A percentile compares a stretch with the other conserved stretches of the same genome.
Conservation (phyloP, 2,329 filamentous ascomycete genomes). For the Cercospora beticola region DNA sequence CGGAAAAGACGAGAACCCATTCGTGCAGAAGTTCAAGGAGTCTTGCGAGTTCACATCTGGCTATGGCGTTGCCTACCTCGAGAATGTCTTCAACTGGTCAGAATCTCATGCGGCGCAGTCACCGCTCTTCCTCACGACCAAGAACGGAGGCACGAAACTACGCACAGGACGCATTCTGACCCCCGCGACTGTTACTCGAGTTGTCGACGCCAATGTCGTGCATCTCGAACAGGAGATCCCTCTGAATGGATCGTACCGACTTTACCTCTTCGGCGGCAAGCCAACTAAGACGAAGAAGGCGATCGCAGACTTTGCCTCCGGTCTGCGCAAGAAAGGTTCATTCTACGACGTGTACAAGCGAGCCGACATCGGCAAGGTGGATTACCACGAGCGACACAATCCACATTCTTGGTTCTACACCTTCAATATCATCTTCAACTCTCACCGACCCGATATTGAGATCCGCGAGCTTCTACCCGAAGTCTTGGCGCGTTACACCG, state of each 20-base stretch:
- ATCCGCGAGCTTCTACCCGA: slow-evolving; percentile 69
- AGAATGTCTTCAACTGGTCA: slow-evolving; percentile 84
- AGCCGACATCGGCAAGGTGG: slow-evolving; percentile 60
- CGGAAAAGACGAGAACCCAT: slow-evolving; percentile 65
- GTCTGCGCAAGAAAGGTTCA: slow-evolving; percentile 64
- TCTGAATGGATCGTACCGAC: slow-evolving; percentile 80
- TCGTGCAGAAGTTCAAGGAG: slow-evolving; percentile 87
- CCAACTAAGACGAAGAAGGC: slow-evolving; percentile 61
- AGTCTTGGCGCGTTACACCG: slow-evolving; percentile 70
- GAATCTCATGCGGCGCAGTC: slow-evolving; percentile 69
- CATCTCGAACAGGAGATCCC: slow-evolving; percentile 89
- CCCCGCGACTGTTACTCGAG: slow-evolving; percentile 78
- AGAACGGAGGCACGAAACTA: slow-evolving; percentile 57
- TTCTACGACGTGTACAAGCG: slow-evolving; percentile 70
- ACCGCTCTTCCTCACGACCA: slow-evolving; percentile 63
- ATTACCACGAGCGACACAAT: slow-evolving; percentile 78
- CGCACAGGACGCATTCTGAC: slow-evolving; percentile 73
- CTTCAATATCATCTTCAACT: slow-evolving; percentile 72
- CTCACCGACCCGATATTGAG: slow-evolving; percentile 67
- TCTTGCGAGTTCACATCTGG: slow-evolving; percentile 90
- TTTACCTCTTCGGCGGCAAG: slow-evolving; percentile 81
- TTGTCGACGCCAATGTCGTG: slow-evolving; percentile 85
- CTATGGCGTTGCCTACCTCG: slow-evolving; percentile 82
- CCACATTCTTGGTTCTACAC: slow-evolving; percentile 83
- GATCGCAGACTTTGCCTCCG: slow-evolving; percentile 66